Base-by-base conservation (phyloP, 768 basidiomycete genomes). In the Hygrophorus russula region DNA sequence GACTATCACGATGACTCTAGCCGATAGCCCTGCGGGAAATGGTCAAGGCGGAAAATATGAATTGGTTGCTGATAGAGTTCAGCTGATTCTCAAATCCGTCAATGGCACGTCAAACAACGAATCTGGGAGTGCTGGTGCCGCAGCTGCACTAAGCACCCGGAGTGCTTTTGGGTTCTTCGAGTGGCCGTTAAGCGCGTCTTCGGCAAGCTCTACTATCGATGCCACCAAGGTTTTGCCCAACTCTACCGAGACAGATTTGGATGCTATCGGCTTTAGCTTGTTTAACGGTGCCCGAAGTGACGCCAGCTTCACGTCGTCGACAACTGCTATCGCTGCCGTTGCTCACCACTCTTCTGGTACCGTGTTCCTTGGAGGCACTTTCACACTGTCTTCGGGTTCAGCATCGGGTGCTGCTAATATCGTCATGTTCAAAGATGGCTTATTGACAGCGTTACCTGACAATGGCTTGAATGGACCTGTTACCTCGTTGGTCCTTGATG, bases 101-200 rank as follows among this genome's bases (percentile, higher is more conserved):
- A 75, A 71, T 56, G 46, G 62, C 29, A 70, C 68, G 15, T 57
- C 63, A 2, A 54, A 56, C 32, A 57, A 58, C 42, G 52, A 51
- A 3, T 60, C 60, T 19, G 55, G 57, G 10, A 56, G 60, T 4
- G 62, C 57, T 31, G 54, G 61, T 2, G 59, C 63, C 17, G 62
- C 56, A 27, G 54, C 62, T 2, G 59, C 64, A 18, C 46, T 49
- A 47, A 61, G 59, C 32, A 57, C 62, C 10, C 66, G 67, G 30
- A 65, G 58, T 15, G 78, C 79, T 2, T 92, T 88, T 55, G 94
- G 94, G 10, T 80, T 96, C 52, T 81, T 87, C 49, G 94, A 98
- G 59, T 98, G 86, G 86, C 78, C 82, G 17, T 62, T 82, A 27
- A 62, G 62, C 42, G 57, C 7, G 24, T 3, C 24, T 24, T 24